Evolutionary conservation across 352 stramenopile genomes (phyloP).

Genomic region (Bremia lactucae): DNA sequence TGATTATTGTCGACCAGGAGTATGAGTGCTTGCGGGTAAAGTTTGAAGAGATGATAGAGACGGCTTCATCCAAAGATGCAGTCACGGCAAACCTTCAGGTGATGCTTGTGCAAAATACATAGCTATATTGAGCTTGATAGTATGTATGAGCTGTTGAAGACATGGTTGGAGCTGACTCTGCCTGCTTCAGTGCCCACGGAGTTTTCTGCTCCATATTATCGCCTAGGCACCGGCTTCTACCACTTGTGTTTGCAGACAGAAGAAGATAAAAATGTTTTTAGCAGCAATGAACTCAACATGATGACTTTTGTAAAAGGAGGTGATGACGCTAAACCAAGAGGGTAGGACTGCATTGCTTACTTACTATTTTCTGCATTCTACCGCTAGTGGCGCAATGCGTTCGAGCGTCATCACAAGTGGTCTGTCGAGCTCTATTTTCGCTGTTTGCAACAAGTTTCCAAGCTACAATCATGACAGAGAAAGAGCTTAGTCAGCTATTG

Average conservation of each 20-base stretch:
- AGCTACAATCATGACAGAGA: conserved; percentile 25
- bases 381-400: conserved; percentile 49
- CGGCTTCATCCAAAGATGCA: conserved; percentile 9
- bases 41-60: conserved; percentile 30
- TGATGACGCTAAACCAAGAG: conserved; percentile 7
- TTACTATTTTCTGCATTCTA: not conserved
- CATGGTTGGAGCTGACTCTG: conserved; percentile 32
- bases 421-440: conserved; percentile 39
- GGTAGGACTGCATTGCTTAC: not conserved
- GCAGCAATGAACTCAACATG: conserved; percentile 19
- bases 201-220: conserved; percentile 10
- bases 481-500: conserved; percentile 34
- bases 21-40: conserved; percentile 46
- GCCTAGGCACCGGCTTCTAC: conserved; percentile 38
- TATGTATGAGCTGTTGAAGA: conserved; percentile 17
- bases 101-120: not conserved
- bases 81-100: conserved; percentile 38
- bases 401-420: conserved; percentile 49
- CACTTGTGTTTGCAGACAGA: conserved; percentile 35
- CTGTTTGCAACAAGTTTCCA: conserved; percentile 31
- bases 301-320: conserved; percentile 58
- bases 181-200: conserved; percentile 19
- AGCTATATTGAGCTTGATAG: not conserved
- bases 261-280: conserved; percentile 11
- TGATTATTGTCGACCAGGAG: conserved; percentile 26